Evolutionary conservation across 2,329 filamentous ascomycete species (phyloP).

Genomic region (Ambrosiella cleistominuta): DNA sequence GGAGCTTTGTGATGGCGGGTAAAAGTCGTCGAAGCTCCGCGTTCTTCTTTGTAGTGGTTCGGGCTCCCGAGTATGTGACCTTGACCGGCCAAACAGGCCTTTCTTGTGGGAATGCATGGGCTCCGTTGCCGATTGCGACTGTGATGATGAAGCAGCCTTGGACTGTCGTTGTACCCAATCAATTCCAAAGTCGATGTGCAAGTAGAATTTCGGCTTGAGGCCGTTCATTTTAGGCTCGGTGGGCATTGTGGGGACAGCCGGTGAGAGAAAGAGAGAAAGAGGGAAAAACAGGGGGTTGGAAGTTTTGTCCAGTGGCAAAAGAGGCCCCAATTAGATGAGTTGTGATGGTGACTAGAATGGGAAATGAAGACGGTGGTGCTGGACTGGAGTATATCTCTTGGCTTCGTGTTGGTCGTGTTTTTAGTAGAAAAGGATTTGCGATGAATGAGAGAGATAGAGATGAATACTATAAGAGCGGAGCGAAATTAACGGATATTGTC

Average conservation of each 20-base stretch:
- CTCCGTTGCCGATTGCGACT: conserved; percentile 27
- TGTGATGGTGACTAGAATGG: no score
- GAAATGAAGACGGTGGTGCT: no score
- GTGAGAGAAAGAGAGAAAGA: background rate
- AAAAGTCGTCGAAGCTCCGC: conserved; percentile 25
- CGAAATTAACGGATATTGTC: no score
- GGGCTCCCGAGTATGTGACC: conserved; percentile 13
- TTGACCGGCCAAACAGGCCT: conserved; percentile 10
- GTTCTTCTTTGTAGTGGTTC: conserved; percentile 14
- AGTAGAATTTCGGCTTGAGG: conserved; percentile 23
- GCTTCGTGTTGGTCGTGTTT: no score
- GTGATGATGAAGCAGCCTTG: conserved; percentile 12
- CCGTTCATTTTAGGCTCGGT: background rate
- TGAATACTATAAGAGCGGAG: no score
- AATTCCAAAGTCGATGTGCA: conserved; percentile 34
- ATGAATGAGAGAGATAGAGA: no score
- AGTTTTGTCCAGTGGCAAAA: background rate
- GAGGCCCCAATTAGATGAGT: background rate
- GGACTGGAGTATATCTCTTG: no score
- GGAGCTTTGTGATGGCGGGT: conserved; percentile 18
- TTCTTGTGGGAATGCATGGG: conserved; percentile 17
- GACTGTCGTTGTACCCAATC: conserved; percentile 28
- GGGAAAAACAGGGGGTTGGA: background rate
- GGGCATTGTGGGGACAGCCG: conserved; percentile 14
- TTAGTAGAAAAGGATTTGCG: no score